Evolutionary conservation across 2,329 filamentous ascomycete species (phyloP).

Genomic region (Cordyceps militaris): DNA sequence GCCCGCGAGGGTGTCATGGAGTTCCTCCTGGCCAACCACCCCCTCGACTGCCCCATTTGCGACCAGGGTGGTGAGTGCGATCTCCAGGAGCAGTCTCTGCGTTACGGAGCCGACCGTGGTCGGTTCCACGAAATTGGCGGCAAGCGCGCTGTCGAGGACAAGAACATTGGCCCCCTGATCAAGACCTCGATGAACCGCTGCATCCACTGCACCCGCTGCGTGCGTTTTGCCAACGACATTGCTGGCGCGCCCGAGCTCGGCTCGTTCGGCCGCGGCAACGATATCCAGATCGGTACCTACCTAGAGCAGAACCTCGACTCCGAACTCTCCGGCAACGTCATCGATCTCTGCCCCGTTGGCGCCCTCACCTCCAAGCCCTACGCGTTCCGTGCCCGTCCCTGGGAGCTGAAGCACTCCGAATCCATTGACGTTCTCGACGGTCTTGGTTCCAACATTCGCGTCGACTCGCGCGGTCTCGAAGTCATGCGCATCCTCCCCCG

Average conservation of each 20-base stretch:
- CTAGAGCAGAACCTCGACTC: constrained; percentile 89
- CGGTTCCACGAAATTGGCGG: constrained; percentile 93
- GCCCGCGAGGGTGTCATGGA: constrained; percentile 99
- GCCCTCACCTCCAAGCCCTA: constrained; percentile 96
- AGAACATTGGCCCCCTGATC: constrained; percentile 96
- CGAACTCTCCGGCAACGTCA: constrained; percentile 93
- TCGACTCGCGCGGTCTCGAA: constrained; percentile 88
- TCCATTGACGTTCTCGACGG: constrained; percentile 91
- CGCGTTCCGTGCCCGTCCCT: constrained; percentile 91
- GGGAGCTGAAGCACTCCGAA: constrained; percentile 95
- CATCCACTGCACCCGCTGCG: constrained; percentile 97
- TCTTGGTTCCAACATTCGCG: constrained; percentile 87
- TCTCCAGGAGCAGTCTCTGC: constrained; percentile 98
- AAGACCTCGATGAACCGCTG: constrained; percentile 99
- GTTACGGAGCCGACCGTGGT: constrained; percentile 91
- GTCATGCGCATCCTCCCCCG: constrained; percentile 92
- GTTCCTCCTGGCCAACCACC: constrained; percentile 93
- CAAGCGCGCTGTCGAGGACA: constrained; percentile 97
- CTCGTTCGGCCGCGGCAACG: constrained; percentile 89
- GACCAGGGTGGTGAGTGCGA: constrained; percentile 99
- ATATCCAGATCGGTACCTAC: constrained; percentile 97
- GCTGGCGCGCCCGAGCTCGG: constrained; percentile 94
- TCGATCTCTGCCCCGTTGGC: constrained; percentile 95
- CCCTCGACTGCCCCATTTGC: constrained; percentile 93
- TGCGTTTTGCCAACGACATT: constrained; percentile 96